Conservation (phyloP, 192 early-diverging fungal genomes). For the Funneliformis geosporum region DNA sequence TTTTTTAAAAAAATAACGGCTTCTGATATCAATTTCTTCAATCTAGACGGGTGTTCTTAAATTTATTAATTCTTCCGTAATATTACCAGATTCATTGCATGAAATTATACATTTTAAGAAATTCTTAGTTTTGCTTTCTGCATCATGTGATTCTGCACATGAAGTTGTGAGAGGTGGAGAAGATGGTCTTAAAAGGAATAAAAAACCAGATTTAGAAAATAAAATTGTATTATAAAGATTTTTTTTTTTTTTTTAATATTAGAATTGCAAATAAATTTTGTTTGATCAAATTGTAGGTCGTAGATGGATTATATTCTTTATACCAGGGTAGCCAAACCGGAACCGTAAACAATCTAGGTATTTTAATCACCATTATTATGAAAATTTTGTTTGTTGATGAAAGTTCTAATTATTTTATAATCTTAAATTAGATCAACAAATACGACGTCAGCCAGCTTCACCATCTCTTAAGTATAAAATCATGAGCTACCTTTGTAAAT, state of each 20-base stretch:
- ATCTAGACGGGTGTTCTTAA: slow-evolving; percentile 46
- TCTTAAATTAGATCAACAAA: slow-evolving; percentile 33
- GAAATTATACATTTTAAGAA: slow-evolving; percentile 53
- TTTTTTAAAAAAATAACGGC: background rate
- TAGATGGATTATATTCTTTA: slow-evolving; percentile 54
- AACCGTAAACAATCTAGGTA: slow-evolving; percentile 35
- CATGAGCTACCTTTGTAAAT: slow-evolving; percentile 63
- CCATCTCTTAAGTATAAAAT: slow-evolving; percentile 63
- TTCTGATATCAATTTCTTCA: background rate
- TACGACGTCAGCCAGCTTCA: slow-evolving; percentile 45
- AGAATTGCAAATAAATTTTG: no score
- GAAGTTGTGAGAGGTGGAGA: slow-evolving; percentile 72
- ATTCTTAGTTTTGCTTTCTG: slow-evolving; percentile 61
- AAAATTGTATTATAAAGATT: slow-evolving; percentile 42
- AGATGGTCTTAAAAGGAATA: slow-evolving; percentile 73
- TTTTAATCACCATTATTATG: background rate
- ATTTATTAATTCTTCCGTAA: slow-evolving; percentile 45
- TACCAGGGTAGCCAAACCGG: slow-evolving; percentile 58
- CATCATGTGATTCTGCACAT: slow-evolving; percentile 70
- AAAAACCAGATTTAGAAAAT: slow-evolving; percentile 73
- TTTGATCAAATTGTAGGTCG: slow-evolving; percentile 6
- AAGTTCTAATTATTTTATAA: background rate
- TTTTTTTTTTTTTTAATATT: background rate
- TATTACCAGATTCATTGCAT: slow-evolving; percentile 47
- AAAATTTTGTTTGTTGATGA: background rate